Conservation (phyloP, 2,329 filamentous ascomycete genomes). For the Boeremia exigua region DNA sequence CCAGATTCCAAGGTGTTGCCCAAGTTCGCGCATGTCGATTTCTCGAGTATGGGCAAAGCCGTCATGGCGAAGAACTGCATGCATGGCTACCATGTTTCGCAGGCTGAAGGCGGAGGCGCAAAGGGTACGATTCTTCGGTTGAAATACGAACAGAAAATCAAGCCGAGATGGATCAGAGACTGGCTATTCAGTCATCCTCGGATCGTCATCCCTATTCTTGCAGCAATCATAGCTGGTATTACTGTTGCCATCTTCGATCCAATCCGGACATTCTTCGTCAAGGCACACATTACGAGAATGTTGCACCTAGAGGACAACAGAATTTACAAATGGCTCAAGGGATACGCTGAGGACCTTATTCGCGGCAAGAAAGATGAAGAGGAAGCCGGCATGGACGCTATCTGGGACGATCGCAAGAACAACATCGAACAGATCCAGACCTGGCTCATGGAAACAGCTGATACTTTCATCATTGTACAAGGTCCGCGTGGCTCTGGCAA, state of each 20-base stretch:
- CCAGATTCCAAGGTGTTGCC: constrained; percentile 86
- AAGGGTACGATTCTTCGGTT: constrained; percentile 78
- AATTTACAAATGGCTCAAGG: constrained; percentile 81
- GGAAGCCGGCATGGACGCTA: constrained; percentile 73
- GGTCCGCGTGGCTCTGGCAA: constrained; percentile 92
- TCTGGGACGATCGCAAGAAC: constrained; percentile 86
- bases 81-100: constrained; percentile 78
- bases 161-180: constrained; percentile 79
- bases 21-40: constrained; percentile 80
- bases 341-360: constrained; percentile 71
- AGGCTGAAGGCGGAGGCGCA: constrained; percentile 74
- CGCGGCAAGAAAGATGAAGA: constrained; percentile 65
- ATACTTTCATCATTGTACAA: constrained; percentile 93
- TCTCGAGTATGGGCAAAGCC: constrained; percentile 73
- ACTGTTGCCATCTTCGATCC: constrained; percentile 93
- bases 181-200: constrained; percentile 87
- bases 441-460: constrained; percentile 86
- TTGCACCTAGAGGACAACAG: constrained; percentile 76
- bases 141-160: constrained; percentile 81
- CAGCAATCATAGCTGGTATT: constrained; percentile 79
- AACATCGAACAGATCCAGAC: constrained; percentile 82
- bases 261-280: constrained; percentile 91
- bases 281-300: constrained; percentile 79
- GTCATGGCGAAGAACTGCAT: constrained; percentile 92
- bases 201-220: constrained; percentile 82